Evolutionary conservation across 805 yeast genomes (phyloP).

Genomic region (Zygosaccharomyces bailii): DNA sequence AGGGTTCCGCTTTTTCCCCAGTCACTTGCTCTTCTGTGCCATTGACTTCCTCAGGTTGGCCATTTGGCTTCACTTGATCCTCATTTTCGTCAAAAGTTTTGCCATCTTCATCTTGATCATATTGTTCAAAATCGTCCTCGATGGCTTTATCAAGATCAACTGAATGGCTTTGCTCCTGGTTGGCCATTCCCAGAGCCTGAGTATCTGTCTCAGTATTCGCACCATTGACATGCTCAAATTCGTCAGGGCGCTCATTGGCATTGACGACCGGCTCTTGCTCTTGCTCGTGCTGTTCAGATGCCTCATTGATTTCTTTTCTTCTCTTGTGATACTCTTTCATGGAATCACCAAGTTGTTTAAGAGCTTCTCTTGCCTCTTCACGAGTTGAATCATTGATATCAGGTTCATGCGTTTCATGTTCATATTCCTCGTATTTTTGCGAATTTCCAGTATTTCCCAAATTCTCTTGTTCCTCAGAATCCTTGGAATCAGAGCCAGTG

Average conservation of each 20-base stretch:
- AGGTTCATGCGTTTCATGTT: slow-evolving; percentile 40
- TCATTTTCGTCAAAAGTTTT: slow-evolving; percentile 37
- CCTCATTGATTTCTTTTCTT: slow-evolving; percentile 79
- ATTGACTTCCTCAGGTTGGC: slow-evolving; percentile 17
- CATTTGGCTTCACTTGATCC: slow-evolving; percentile 20
- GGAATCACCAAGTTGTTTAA: slow-evolving; percentile 88
- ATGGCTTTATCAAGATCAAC: slow-evolving; percentile 79
- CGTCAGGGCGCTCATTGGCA: slow-evolving; percentile 73
- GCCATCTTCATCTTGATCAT: slow-evolving; percentile 36
- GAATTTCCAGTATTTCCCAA: slow-evolving; percentile 65
- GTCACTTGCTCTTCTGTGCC: slow-evolving; percentile 30
- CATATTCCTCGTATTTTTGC: slow-evolving; percentile 41
- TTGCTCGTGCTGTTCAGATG: slow-evolving; percentile 48
- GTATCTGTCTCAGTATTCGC: slow-evolving; percentile 75
- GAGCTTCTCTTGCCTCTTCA: slow-evolving; percentile 67
- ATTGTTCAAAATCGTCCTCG: slow-evolving; percentile 56
- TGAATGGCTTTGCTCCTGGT: slow-evolving; percentile 69
- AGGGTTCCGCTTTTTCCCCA: slow-evolving; percentile 46
- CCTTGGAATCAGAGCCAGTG: slow-evolving; percentile 56
- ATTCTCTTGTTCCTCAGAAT: slow-evolving; percentile 56
- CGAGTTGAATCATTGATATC: slow-evolving; percentile 51
- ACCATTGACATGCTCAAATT: slow-evolving; percentile 79
- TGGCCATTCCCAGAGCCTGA: slow-evolving; percentile 91
- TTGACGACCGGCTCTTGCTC: slow-evolving; percentile 42
- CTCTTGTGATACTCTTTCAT: slow-evolving; percentile 89